Base-by-base conservation (phyloP, 768 basidiomycete genomes). In the Hebeloma cylindrosporum region DNA sequence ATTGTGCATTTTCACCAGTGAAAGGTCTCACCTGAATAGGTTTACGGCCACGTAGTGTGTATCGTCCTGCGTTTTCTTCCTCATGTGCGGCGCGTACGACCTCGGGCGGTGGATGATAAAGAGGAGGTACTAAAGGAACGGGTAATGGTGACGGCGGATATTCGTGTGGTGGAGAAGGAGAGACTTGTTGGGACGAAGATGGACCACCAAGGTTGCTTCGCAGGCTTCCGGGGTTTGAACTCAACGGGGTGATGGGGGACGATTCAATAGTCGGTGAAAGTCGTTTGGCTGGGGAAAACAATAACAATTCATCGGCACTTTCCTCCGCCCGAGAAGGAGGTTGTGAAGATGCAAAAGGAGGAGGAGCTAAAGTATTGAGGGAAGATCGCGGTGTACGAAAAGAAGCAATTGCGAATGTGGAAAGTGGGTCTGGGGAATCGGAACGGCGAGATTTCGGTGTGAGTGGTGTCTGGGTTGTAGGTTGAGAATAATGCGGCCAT, bases 21-120 rank as follows among this genome's bases (percentile, higher is more conserved):
- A 82, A 89, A 1, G 87, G 87, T 9, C 77, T 72, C 11, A 80
- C 48, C 56, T 89, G 87, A 14, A 73, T 67, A 27, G 72, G 60
- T 23, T 73, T 65, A 16, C 87, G 77, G 34, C 58, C 54, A 26
- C 86, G 80, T 27, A 88, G 65, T 1, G 77, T 64, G 58, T 85
- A 85, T 23, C 81, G 69, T 20, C 53, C 43, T 23, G 50, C 53
- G 47, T 31, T 45, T 33, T 17, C 45, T 28, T 17, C 32, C 10
- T 13, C 43, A 33, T 35, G n/a, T n/a, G n/a, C n/a, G n/a, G n/a
- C 17, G 11, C 45, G 40, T 22, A 34, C 32, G 27, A 23, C 31
- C 11, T 14, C 39, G 4, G 43, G 40, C 23, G 47, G 13, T n/a
- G 38, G 18, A 7, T 21, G n/a, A n/a, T n/a, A n/a, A n/a, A n/a